These are phyloP conservation scores for Obba rivulosa DNA, from an alignment of 768 basidiomycete genomes.

Conservation along the genomic window DNA sequence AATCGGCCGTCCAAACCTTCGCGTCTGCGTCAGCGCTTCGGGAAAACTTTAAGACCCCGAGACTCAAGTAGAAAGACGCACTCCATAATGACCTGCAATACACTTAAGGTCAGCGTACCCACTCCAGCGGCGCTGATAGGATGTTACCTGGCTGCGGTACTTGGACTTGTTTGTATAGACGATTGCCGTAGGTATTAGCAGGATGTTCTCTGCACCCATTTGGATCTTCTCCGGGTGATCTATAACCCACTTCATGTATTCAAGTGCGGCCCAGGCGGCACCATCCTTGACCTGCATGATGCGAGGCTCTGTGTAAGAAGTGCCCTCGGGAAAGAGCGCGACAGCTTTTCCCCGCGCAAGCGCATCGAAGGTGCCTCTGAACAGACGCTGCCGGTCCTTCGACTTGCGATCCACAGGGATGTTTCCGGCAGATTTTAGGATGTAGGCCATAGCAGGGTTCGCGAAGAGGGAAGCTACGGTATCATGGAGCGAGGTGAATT, in stretches of 20 bases:
- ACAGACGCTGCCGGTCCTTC: slow-evolving; percentile 85
- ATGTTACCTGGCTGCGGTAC: slow-evolving; percentile 75
- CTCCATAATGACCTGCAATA: slow-evolving; percentile 66
- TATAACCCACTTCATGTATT: slow-evolving; percentile 78
- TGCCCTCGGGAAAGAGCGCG: slow-evolving; percentile 92
- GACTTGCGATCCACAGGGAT: slow-evolving; percentile 95
- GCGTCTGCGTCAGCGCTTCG: neutral
- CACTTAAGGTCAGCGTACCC: too few relatives aligned
- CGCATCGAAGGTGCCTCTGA: slow-evolving; percentile 85
- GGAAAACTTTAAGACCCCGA: slow-evolving; percentile 1
- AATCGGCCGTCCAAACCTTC: slow-evolving; percentile 82
- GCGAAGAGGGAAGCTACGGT: slow-evolving; percentile 66
- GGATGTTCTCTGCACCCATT: slow-evolving; percentile 40
- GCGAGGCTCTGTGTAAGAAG: slow-evolving; percentile 87
- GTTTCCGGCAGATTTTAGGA: slow-evolving; percentile 89
- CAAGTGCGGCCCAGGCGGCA: slow-evolving; percentile 90
- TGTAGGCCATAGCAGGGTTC: slow-evolving; percentile 66
- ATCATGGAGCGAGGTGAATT: slow-evolving; percentile 2
- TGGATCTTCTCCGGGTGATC: slow-evolving; percentile 42
- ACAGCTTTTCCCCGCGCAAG: slow-evolving; percentile 77
- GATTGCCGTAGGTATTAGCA: slow-evolving; percentile 80
- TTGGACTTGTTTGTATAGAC: slow-evolving; percentile 96
- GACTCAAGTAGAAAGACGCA: slow-evolving; percentile 20
- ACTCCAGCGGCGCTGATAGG: too few relatives aligned
- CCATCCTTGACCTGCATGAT: slow-evolving; percentile 95